Percentiles rank a stretch among this genome's conserved stretches.
These are phyloP conservation scores for Aspergillus sclerotiicarbonarius DNA, from an alignment of 495 filamentous ascomycete genomes.

Conservation along the genomic window DNA sequence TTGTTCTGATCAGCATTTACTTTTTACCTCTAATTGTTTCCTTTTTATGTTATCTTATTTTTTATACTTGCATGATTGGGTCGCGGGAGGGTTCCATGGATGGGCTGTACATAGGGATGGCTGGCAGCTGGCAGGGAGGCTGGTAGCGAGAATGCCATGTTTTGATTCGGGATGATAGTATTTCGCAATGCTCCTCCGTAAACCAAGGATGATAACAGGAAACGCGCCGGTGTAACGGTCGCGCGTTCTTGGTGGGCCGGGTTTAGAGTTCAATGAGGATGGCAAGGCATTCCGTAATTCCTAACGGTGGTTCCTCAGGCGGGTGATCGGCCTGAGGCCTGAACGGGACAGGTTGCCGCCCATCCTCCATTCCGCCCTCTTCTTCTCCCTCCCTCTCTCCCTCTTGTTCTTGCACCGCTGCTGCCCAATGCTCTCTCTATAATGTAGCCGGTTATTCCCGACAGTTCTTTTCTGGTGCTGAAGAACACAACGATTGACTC, in stretches of 20 bases:
- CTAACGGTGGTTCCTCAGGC: neutral
- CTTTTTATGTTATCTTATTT: neutral
- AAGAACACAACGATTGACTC: neutral
- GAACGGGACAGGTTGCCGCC: neutral
- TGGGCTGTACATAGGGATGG: neutral
- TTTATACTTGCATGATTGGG: neutral
- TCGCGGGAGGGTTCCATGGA: slow-evolving; percentile 8
- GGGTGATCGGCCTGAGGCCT: neutral
- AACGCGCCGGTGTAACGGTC: neutral
- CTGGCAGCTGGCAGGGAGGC: neutral
- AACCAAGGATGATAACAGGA: neutral
- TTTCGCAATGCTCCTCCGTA: neutral
- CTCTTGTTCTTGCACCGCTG: neutral
- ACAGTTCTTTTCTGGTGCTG: neutral
- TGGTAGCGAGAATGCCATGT: slow-evolving; percentile 11
- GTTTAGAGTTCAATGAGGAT: no score
- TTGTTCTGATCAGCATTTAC: neutral
- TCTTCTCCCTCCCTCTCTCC: neutral
- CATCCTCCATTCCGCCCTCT: neutral
- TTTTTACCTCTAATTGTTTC: neutral
- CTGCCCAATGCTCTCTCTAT: neutral
- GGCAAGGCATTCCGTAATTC: no score
- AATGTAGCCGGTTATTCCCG: slow-evolving; percentile 6
- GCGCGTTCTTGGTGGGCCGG: neutral
- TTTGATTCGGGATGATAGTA: slow-evolving; percentile 2